A percentile compares a stretch with the other conserved stretches of the same genome.
Conservation (phyloP, 495 filamentous ascomycete genomes). For the Evansstolkia leycettana region DNA sequence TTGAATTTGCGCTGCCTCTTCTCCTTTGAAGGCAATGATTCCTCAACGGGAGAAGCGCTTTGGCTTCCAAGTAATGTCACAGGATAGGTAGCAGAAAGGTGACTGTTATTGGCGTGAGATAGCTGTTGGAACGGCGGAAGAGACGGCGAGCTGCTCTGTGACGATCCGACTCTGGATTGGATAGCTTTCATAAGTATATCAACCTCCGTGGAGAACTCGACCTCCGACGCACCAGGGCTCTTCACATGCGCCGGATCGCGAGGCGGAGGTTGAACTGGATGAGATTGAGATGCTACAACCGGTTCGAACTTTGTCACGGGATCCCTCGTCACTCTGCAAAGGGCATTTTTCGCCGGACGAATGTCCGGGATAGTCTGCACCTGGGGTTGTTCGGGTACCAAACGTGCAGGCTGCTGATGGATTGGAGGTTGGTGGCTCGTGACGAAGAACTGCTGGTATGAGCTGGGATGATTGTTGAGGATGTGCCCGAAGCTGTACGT, state of each 20-base stretch:
- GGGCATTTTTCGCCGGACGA: constrained; percentile 29
- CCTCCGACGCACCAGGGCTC: constrained; percentile 17
- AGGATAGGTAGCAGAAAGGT: constrained; percentile 18
- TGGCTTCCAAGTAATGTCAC: constrained; percentile 10
- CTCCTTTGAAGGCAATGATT: constrained; percentile 19
- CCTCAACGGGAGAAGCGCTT: constrained; percentile 14
- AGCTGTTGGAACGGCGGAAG: constrained; percentile 26
- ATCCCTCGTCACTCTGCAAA: constrained; percentile 18
- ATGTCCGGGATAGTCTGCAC: constrained; percentile 26
- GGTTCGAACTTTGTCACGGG: constrained; percentile 10
- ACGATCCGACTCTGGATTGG: constrained; percentile 48
- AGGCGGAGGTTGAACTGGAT: constrained; percentile 1
- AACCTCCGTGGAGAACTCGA: constrained; percentile 67
- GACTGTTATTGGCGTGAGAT: constrained; percentile 12
- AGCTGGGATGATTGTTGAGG: constrained; percentile 20
- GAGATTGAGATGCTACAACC: constrained; percentile 2
- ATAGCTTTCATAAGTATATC: constrained; percentile 91
- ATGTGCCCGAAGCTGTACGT: constrained; percentile 24
- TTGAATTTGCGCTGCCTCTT: constrained; percentile 45
- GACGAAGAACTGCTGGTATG: constrained; percentile 25
- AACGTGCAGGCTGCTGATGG: constrained; percentile 17
- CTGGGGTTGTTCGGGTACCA: constrained; percentile 19
- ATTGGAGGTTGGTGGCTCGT: constrained; percentile 15
- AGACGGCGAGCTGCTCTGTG: constrained; percentile 11
- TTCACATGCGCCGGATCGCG: constrained; percentile 7